Conservation (phyloP, 495 filamentous ascomycete genomes). For the Aspergillus egyptiacus region DNA sequence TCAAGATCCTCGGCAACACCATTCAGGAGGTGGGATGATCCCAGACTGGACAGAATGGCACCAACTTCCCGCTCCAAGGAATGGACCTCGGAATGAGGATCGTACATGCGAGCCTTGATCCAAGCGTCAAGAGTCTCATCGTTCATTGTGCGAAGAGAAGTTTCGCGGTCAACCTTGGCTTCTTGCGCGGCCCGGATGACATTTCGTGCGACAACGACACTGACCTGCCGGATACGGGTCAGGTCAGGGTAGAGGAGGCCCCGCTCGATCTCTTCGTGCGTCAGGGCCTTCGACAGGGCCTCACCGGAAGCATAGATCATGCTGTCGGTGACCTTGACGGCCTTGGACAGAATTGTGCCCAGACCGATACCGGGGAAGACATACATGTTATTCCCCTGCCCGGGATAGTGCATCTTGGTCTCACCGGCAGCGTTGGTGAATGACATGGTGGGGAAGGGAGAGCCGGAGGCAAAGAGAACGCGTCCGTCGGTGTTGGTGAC, state of each 20-base stretch:
- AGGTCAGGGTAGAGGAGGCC: constrained; percentile 92
- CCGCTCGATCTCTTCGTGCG: constrained; percentile 68
- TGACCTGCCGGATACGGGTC: constrained; percentile 84
- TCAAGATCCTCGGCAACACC: constrained; percentile 30
- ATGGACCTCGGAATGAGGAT: constrained; percentile 62
- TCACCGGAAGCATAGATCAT: constrained; percentile 91
- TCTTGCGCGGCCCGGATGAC: constrained; percentile 89
- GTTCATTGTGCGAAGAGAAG: constrained; percentile 58
- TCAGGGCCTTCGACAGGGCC: constrained; percentile 72
- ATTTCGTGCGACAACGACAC: constrained; percentile 76
- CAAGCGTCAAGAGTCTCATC: constrained; percentile 71
- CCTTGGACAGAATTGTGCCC: constrained; percentile 87
- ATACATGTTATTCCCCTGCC: constrained; percentile 92
- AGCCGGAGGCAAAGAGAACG: constrained; percentile 89
- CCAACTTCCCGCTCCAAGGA: constrained; percentile 50
- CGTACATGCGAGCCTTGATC: constrained; percentile 78
- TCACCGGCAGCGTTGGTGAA: constrained; percentile 54
- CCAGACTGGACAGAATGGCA: constrained; percentile 40
- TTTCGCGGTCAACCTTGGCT: constrained; percentile 77
- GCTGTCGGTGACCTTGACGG: constrained; percentile 80
- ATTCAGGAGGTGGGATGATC: constrained; percentile 19
- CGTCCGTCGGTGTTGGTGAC: constrained; percentile 83
- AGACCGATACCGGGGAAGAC: constrained; percentile 97
- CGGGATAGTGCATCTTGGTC: constrained; percentile 70
- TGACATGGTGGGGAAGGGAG: constrained; percentile 73